phyloP scores from a whole-genome alignment of 2,329 filamentous ascomycete species.

The Aspergillus hiratsukae region DNA sequence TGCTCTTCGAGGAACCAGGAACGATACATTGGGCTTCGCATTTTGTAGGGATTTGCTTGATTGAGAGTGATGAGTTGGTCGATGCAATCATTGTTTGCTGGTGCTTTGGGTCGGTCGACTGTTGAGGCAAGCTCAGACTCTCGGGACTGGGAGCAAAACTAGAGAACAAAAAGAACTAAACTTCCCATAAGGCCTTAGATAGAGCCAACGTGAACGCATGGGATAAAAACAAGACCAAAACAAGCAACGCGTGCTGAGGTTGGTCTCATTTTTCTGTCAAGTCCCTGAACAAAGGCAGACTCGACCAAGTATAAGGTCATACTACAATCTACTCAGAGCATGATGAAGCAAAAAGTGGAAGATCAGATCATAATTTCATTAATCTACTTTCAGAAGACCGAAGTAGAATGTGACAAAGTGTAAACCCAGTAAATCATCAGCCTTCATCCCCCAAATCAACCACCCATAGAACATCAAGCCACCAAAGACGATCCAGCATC shows the following conservation, averaged over 20 bases:
- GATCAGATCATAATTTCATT: not conserved
- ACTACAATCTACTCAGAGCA: not conserved
- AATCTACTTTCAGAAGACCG: not conserved
- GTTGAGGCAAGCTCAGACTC: too few relatives aligned
- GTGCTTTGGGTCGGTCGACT: too few relatives aligned
- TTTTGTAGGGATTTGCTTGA: not conserved
- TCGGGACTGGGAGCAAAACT: too few relatives aligned
- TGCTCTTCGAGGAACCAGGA: not conserved
- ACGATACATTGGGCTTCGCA: not conserved
- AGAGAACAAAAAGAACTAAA: not conserved
- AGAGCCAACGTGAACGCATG: not conserved
- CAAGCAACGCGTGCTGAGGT: not conserved
- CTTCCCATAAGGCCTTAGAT: not conserved
- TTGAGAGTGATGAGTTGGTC: not conserved
- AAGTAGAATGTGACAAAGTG: not conserved
- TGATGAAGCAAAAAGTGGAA: conserved; percentile 8
- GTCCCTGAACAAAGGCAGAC: not conserved
- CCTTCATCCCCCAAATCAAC: not conserved
- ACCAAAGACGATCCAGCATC: not conserved
- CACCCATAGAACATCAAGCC: not conserved
- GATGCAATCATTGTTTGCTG: not conserved
- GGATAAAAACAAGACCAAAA: not conserved
- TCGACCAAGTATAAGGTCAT: not conserved
- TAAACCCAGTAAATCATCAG: not conserved
- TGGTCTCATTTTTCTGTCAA: not conserved